Evolutionary conservation across 805 yeast species (phyloP).

Genomic region (Candida anglica): DNA sequence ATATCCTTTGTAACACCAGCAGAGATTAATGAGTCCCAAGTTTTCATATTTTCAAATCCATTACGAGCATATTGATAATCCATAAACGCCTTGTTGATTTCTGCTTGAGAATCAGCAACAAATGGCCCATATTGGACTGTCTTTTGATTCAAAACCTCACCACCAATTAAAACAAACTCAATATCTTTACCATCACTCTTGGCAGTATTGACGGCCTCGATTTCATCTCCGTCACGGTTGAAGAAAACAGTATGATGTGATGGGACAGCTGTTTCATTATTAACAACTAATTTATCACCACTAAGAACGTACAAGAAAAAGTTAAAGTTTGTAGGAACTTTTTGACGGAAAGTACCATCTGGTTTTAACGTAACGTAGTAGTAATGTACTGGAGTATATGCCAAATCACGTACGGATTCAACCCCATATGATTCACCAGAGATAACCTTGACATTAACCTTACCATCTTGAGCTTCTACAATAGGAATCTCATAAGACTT

Average conservation of each 20-base stretch:
- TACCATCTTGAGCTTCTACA: slow-evolving; percentile 27
- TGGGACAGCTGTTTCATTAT: slow-evolving; percentile 30
- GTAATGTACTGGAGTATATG: slow-evolving; percentile 77
- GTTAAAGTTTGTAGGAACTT: slow-evolving; percentile 51
- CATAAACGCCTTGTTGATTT: slow-evolving; percentile 62
- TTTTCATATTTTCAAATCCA: slow-evolving; percentile 65
- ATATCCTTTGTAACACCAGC: slow-evolving; percentile 40
- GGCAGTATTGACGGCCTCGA: slow-evolving; percentile 38
- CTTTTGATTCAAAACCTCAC: slow-evolving; percentile 67
- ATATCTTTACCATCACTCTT: slow-evolving; percentile 22
- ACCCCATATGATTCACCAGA: slow-evolving; percentile 76
- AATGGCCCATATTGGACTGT: slow-evolving; percentile 90
- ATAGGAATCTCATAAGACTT: slow-evolving; percentile 24
- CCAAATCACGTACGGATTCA: slow-evolving; percentile 68
- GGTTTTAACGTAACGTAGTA: slow-evolving; percentile 64
- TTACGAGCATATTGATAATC: slow-evolving; percentile 68
- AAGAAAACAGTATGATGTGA: slow-evolving; percentile 57
- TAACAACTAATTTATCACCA: slow-evolving; percentile 51
- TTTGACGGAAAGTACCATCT: slow-evolving; percentile 60
- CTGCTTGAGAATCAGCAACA: slow-evolving; percentile 67
- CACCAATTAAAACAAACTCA: slow-evolving; percentile 73
- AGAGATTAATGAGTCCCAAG: slow-evolving; percentile 52
- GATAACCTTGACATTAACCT: slow-evolving; percentile 47
- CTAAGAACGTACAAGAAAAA: slow-evolving; percentile 64
- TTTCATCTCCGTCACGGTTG: slow-evolving; percentile 62